Evolutionary conservation across 2,329 filamentous ascomycete genomes (phyloP), one percentile per base, ranked within the genome.

Genomic region (Phialocephala subalpina): DNA sequence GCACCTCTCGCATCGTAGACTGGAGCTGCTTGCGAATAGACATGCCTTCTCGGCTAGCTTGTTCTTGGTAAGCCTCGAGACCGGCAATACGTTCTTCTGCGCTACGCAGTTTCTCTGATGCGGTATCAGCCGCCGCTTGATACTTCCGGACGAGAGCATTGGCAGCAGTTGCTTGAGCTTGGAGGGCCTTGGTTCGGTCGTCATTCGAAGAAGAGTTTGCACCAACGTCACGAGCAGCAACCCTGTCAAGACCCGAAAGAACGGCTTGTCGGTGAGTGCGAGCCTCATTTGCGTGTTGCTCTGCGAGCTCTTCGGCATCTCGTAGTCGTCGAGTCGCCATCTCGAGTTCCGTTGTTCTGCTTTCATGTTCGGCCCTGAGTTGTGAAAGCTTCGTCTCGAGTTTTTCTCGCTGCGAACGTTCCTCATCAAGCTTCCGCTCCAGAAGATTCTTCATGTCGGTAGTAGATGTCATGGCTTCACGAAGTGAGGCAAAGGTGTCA

Each of bases 21-120:
- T 98, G 96, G 61, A 99, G 86, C 76, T 98, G 95, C 76, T 96
- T 90, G 62, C 96, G 89, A 70, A 98, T 93, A 40, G 90, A 88
- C 62, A 99, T 89, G 58, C 94, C 94, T 78, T 99, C 97, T 53
- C 96, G 88, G 78, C 94, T 98, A 3, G 94, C 92, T 79, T 99
- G 96, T 77, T 99, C 96, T 80, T 99, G 96, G 78, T 98, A 98
- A 33, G 94, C 93, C 78, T 99, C 96, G 3, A 99, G 86, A 7
- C 96, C 96, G 5, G 96, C 97, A 77, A 99, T 98, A 49, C 96
- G 90, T 81, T 98, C 97, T 80, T 99, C 97, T 3, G 96, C 96
- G 65, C 91, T 91, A 61, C 96, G 91, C 61, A 99, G 84, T 77
- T 94, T 97, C 75, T 97, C 94, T 0, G 93, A 91, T 2, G 94